Evolutionary conservation across 345 rosid genomes (phyloP).

Genomic region (Populus davidiana): DNA sequence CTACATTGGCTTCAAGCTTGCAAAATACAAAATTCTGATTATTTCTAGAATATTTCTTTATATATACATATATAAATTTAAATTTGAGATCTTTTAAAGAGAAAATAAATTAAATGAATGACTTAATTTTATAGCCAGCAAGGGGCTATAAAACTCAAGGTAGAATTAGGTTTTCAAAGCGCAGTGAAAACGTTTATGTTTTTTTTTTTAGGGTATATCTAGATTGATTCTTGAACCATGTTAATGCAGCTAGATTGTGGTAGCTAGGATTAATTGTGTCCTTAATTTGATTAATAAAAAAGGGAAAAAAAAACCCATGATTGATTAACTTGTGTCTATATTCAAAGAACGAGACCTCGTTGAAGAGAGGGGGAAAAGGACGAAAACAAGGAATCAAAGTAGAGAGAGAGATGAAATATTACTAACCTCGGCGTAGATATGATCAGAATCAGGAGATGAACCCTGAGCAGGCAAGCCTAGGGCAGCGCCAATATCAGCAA

Average conservation of each 20-base stretch:
- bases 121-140: too few relatives aligned
- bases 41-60: too few relatives aligned
- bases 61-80: too few relatives aligned
- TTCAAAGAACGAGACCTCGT: neutral
- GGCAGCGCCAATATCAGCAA: conserved; percentile 89
- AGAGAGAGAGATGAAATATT: too few relatives aligned
- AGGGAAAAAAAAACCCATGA: neutral
- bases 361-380: neutral
- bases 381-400: neutral
- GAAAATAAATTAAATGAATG: too few relatives aligned
- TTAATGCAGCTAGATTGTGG: neutral
- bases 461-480: conserved; percentile 89
- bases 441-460: conserved; percentile 75
- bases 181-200: too few relatives aligned
- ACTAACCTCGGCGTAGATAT: conserved; percentile 76
- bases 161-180: too few relatives aligned
- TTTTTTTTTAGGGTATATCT: too few relatives aligned
- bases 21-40: neutral
- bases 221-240: too few relatives aligned
- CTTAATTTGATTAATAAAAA: too few relatives aligned
- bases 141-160: too few relatives aligned
- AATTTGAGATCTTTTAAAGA: too few relatives aligned
- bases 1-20: neutral
- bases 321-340: neutral
- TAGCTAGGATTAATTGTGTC: neutral